Base-by-base conservation (phyloP, 2,329 filamentous ascomycete genomes). In the Scytalidium sp. region DNA sequence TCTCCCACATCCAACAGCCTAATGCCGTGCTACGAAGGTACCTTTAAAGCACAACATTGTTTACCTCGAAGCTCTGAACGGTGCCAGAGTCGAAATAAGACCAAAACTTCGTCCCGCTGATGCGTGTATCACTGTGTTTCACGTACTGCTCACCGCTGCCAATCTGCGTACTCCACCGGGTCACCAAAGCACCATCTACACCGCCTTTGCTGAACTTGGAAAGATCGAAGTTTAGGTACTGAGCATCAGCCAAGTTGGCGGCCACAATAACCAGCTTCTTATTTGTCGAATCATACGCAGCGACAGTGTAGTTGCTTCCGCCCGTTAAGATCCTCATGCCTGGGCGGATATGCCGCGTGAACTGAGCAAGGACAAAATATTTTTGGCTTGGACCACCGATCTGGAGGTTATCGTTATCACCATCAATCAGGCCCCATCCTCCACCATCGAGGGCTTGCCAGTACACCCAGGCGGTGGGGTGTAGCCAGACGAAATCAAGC, bases 391-490 rank as follows among this genome's bases (percentile, higher is more conserved):
- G 62, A 0, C 51, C 46, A 1, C 61, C 61, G 10, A 73, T 50
- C 3, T 61, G 63, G 40, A 54, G 55, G 2, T 56, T 59, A 4
- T 68, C 63, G 49, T 71, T 72, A 53, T 72, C 64, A 2, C 63
- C 71, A 11, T 67, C 65, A 43, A 74, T 61, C 6, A 74, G 53
- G 0, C 71, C 71, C 71, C 70, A 74, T 13, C 70, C 70, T 10
- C 62, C 59, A 9, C 62, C 65, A 50, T 74, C 71, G 13, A 73
- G 55, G 5, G 64, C 66, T 56, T 73, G 71, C 70, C 71, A 74
- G 57, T 72, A 73, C n/a, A 70, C 64, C 71, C 71, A 74, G 8
- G 64, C 71, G 1, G 66, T 71, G 2, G 70, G 71, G 45, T 63
- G 64, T 22, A 74, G 60, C 65, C 63, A 70, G 32, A 60, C 57